These are phyloP conservation scores for Haberlea rhodopensis DNA, from an alignment of 257 asterid species.

Conservation along the genomic window DNA sequence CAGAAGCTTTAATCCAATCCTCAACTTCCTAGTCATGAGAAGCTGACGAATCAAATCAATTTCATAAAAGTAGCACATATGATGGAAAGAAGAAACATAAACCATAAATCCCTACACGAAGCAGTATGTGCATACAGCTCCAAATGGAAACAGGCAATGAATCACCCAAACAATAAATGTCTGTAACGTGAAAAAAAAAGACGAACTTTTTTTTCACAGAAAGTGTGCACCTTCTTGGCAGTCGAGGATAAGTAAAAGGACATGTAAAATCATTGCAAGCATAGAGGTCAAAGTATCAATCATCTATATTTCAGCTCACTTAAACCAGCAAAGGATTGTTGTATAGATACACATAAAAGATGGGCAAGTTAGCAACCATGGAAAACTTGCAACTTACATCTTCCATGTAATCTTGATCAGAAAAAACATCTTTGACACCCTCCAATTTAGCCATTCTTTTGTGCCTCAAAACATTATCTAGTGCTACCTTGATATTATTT, in stretches of 20 bases:
- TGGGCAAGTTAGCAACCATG: conserved; percentile 1
- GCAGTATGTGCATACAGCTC: conserved; percentile 24
- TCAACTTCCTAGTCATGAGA: conserved; percentile 39
- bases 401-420: conserved; percentile 38
- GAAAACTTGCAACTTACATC: conserved; percentile 44
- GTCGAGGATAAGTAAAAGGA: conserved; percentile 11
- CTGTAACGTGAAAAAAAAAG: conserved; percentile 4
- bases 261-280: conserved; percentile 13
- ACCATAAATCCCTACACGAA: conserved; percentile 23
- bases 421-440: conserved; percentile 28
- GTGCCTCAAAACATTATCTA: conserved; percentile 60
- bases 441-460: conserved; percentile 55
- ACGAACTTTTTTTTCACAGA: not conserved
- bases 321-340: not conserved
- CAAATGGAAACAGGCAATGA: conserved; percentile 12
- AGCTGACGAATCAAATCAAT: conserved; percentile 28
- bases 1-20: conserved; percentile 44
- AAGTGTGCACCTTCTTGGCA: not conserved
- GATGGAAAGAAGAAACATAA: conserved; percentile 22
- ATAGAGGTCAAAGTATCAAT: not conserved
- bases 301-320: not conserved
- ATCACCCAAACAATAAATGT: conserved; percentile 11
- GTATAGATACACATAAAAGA: conserved; percentile 19
- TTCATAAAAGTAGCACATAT: conserved; percentile 29
- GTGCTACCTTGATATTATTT: conserved; percentile 47